Evolutionary conservation across 345 rosid genomes (phyloP).

Genomic region (Aegle marmelos): DNA sequence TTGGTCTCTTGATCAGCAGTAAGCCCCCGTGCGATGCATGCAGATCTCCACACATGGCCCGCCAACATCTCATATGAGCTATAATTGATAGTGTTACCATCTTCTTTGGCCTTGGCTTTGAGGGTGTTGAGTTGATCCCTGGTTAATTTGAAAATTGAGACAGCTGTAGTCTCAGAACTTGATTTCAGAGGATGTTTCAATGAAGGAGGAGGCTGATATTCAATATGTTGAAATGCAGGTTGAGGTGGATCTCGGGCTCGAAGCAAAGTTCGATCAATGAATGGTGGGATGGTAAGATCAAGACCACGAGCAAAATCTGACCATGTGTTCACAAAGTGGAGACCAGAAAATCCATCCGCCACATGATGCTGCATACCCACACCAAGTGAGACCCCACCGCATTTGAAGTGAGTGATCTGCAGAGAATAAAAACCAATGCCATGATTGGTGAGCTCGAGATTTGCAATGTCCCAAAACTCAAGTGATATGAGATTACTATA

Average conservation of each 20-base stretch:
- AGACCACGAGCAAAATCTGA: constrained; percentile 93
- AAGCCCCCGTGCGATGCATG: constrained; percentile 71
- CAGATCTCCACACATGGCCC: constrained; percentile 88
- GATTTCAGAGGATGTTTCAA: constrained; percentile 46
- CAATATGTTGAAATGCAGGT: constrained; percentile 68
- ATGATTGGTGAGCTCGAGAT: not conserved
- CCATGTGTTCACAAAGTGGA: constrained; percentile 92
- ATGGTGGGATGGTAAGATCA: constrained; percentile 63
- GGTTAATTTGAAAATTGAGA: constrained; percentile 69
- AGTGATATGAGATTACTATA: not conserved
- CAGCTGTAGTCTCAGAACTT: constrained; percentile 41
- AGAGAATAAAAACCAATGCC: not conserved
- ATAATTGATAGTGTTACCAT: constrained; percentile 61
- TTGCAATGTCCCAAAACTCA: not conserved
- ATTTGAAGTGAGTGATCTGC: constrained; percentile 84
- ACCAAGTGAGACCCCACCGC: constrained; percentile 95
- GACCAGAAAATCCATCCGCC: constrained; percentile 95
- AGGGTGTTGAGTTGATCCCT: constrained; percentile 63
- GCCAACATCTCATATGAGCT: constrained; percentile 93
- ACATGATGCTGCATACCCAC: constrained; percentile 97
- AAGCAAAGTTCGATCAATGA: constrained; percentile 79
- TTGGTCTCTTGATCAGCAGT: constrained; percentile 61
- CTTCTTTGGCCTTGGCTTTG: constrained; percentile 77
- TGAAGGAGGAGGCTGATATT: constrained; percentile 80
- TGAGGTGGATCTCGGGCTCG: constrained; percentile 88